Evolutionary conservation across 768 basidiomycete species (phyloP), one percentile per base, ranked within the genome.

Genomic region (Peribolospora baueri): DNA sequence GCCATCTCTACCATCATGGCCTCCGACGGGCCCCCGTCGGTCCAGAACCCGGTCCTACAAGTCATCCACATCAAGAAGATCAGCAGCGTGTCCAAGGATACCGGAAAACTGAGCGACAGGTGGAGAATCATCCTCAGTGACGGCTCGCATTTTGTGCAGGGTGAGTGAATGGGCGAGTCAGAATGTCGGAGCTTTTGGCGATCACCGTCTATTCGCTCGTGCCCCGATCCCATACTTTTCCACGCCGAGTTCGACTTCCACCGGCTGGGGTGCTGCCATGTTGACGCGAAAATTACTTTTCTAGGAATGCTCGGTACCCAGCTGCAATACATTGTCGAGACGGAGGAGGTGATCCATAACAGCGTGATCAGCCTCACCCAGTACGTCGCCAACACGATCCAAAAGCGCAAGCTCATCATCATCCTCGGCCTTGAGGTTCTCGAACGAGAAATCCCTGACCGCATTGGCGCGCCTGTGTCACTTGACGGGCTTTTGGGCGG

Each of bases 71-170:
- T 87, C 59, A 91, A 86, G 68, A 79, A 79, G 64, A 80, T 93
- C 46, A 62, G 62, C 47, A 70, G 66, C 50, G 61, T 68, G 10
- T 68, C 62, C 48, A 61, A 70, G 5, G 63, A 66, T 50, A 64
- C 65, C 7, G 60, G 64, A 38, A 66, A 68, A 36, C 25, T 37
- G 8, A 5, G n/a, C 36, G 52, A 10, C 81, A 56, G 78, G 75
- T 67, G 75, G 56, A 67, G 86, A 58, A 73, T 91, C 57, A 84
- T 95, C 67, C 71, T 95, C 46, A 91, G 87, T 0, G 91, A 97
- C 68, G 88, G 91, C 46, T 71, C 73, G 14, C 70, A 82, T 60
- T 93, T 83, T 66, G 72, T 82, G 50, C 93, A 95, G 66, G 80
- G 83, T 37, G 25, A 25, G 25, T 25, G 25, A 25, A 25, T 25